A percentile compares a stretch with the other conserved stretches of the same genome.
These are phyloP conservation scores for Lachancea kluyveri DNA, from an alignment of 805 yeast species.

Conservation along the genomic window DNA sequence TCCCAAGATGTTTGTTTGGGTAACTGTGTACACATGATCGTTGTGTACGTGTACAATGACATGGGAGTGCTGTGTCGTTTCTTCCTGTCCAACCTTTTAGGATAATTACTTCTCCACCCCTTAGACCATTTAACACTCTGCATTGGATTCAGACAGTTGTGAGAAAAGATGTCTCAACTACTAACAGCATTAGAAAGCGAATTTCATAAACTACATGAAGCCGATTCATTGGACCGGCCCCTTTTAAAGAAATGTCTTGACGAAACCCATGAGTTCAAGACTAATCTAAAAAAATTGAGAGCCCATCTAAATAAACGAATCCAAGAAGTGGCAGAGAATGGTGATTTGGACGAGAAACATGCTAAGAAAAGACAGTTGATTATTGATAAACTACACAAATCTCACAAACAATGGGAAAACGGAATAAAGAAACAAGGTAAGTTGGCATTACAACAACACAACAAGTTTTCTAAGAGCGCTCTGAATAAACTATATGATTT, in stretches of 20 bases:
- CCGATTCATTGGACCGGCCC: constrained; percentile 13
- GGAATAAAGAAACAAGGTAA: constrained; percentile 25
- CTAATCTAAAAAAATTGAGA: constrained; percentile 34
- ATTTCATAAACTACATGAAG: constrained; percentile 16
- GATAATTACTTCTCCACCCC: too few relatives aligned
- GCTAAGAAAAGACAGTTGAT: constrained; percentile 21
- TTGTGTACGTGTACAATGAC: too few relatives aligned
- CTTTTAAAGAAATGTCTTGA: constrained; percentile 17
- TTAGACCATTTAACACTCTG: too few relatives aligned
- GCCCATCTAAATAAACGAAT: constrained; percentile 36
- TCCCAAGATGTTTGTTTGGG: too few relatives aligned
- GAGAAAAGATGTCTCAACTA: constrained; percentile 13
- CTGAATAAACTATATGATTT: constrained; percentile 28
- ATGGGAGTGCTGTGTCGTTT: too few relatives aligned
- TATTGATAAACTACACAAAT: constrained; percentile 25
- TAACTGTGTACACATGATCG: too few relatives aligned
- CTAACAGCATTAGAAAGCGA: constrained; percentile 16
- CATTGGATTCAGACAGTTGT: too few relatives aligned
- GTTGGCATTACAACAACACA: constrained; percentile 19
- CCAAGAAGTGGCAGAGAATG: constrained; percentile 18
- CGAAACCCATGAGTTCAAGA: constrained; percentile 33
- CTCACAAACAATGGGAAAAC: constrained; percentile 29
- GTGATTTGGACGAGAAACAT: constrained; percentile 14
- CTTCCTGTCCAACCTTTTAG: too few relatives aligned
- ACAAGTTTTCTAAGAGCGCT: constrained; percentile 24